Evolutionary conservation across 108 stramenopile species (phyloP).

Genomic region (Ochromonas danica): DNA sequence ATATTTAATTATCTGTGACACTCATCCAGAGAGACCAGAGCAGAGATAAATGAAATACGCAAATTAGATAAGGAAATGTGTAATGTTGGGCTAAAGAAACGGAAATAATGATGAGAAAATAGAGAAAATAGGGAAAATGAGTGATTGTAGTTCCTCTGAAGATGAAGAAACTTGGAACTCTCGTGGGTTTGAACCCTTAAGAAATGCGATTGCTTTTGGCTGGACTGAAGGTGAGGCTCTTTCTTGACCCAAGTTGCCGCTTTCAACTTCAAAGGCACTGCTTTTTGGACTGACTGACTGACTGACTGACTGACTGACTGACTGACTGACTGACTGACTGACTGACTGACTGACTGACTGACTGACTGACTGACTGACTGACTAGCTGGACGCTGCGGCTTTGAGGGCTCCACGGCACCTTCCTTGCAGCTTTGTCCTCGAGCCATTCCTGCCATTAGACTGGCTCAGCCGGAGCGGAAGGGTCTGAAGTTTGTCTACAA

Average conservation of each 20-base stretch:
- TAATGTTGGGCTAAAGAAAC: neutral
- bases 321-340: neutral
- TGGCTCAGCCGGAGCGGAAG: neutral
- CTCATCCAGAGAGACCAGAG: too few species aligned
- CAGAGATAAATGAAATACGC: neutral
- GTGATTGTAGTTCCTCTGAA: neutral
- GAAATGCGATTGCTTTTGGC: neutral
- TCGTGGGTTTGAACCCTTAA: neutral
- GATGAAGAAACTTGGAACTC: slow-evolving; percentile 8
- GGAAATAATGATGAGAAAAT: neutral
- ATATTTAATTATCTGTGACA: too few species aligned
- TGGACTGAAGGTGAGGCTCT: slow-evolving; percentile 21
- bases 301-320: neutral
- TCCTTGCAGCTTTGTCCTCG: neutral
- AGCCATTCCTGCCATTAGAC: neutral
- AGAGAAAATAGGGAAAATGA: neutral
- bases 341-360: neutral
- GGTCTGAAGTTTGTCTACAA: neutral
- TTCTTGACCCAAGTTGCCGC: neutral
- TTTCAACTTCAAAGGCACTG: neutral
- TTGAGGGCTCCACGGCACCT: neutral
- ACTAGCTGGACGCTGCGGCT: neutral
- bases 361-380: neutral
- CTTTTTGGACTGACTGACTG: neutral
- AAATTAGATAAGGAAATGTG: neutral